Evolutionary conservation across 1,139 yeast genomes (phyloP), one percentile per base, ranked within the genome.

Genomic region (Blastobotrys elegans): DNA sequence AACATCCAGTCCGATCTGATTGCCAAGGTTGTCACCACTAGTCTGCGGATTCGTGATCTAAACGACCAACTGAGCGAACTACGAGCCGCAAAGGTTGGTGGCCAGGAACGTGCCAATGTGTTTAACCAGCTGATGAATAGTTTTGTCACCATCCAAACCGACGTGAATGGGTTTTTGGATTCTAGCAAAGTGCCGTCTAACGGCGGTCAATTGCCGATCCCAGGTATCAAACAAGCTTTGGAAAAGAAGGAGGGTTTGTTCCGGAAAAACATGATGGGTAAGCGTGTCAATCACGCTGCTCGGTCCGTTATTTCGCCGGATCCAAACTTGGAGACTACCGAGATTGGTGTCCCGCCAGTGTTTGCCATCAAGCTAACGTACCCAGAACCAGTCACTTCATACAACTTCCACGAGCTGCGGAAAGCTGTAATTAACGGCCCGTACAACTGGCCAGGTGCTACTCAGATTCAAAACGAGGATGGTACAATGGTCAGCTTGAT

Each of bases 251-350:
- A 94, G 71, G 99, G 99, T 67, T 76, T 92, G 58, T 92, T 92
- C 75, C 82, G 99, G 75, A 92, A 90, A 68, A 96, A 94, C 64
- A 92, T 94, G 98, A 94, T 94, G 98, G 99, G 99, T 68, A 94
- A 94, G 75, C 88, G 99, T 74, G 99, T 94, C 52, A 94, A 94
- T 67, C 90, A 86, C 62, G 97, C 98, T 52, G 98, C 98, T 44
- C 87, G 99, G 69, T 90, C 98, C 13, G 99, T 94, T 60, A 94
- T 94, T 70, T 90, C 98, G 5, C 98, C 98, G 3, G 99, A 94
- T 72, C 99, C 99, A 50, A 92, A 86, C 72, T 77, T 94, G 61
- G 98, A 92, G 71, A 92, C 98, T 16, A 87, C 90, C 65, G 97
- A 94, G 70, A 92, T 94, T 63, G 99, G 98, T 71, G 94, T 94